A percentile compares a stretch with the other conserved stretches of the same genome.
Conservation (phyloP, 257 asterid genomes). For the Solanum sitiens region DNA sequence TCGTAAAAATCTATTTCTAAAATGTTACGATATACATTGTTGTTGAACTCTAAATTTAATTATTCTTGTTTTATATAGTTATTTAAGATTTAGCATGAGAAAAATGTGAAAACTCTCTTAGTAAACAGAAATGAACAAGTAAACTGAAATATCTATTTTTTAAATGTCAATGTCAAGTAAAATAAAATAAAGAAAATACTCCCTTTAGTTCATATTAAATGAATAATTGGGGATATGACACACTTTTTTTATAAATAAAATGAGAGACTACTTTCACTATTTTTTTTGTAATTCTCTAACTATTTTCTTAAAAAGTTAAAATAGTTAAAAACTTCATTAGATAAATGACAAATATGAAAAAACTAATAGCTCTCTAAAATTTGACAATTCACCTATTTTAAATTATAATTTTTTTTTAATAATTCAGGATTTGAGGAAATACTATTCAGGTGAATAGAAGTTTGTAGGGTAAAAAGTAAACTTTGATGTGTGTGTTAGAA, state of each 20-base stretch:
- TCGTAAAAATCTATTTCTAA: too few relatives aligned
- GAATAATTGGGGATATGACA: background rate
- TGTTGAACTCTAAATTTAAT: background rate
- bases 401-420: accelerated
- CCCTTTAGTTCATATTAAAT: background rate
- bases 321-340: too few relatives aligned
- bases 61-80: too few relatives aligned
- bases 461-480: background rate
- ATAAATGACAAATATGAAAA: background rate
- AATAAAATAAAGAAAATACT: background rate
- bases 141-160: too few relatives aligned
- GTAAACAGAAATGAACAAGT: background rate
- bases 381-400: too few relatives aligned
- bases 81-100: background rate
- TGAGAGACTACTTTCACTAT: background rate
- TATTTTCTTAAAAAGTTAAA: too few relatives aligned
- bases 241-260: too few relatives aligned
- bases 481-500: background rate
- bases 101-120: background rate
- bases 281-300: background rate
- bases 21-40: too few relatives aligned
- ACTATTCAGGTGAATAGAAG: background rate
- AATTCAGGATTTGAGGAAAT: too few relatives aligned
- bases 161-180: too few relatives aligned
- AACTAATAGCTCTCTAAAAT: too few relatives aligned